Evolutionary conservation across 257 asterid species (phyloP), one percentile per base, ranked within the genome.

Genomic region (Solanum piurae): DNA sequence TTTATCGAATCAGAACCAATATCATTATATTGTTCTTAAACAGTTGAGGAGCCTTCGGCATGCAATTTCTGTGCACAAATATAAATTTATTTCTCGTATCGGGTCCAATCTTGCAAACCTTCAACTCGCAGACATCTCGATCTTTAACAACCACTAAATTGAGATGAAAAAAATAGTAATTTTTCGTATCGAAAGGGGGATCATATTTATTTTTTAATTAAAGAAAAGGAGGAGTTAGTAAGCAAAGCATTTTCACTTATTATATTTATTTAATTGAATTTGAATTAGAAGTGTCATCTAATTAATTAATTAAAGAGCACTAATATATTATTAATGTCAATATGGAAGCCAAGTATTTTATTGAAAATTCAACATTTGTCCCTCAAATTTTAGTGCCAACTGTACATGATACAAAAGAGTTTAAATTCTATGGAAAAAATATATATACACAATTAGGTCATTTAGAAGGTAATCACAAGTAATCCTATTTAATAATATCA

Each of bases 61-160:
- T 20, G 2, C 4, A 20, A 55, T 55, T 7, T 55, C 0, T 55
- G 4, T 20, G 2, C 25, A 20, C 0, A 55, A 55, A 55, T 18
- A 20, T 55, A 3, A 0, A 55, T 55, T 55, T 20, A 55, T 55
- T 55, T 20, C 0, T 55, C 5, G 10, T 20, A 55, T 0, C 0
- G 6, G 11, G 0, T 1, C 2, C 4, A 20, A 55, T 0, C 10
- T 55, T 1, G 0, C 10, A 55, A 2, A 6, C 3, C 3, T 52
- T 16, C 0, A 52, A 52, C 4, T 52, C 23, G 9, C 9, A 52
- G 16, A 52, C 0, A 16, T 55, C 2, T 20, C 23, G 0, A 55
- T 55, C 5, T 3, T 7, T 55, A 55, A 55, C 25, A 6, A 55
- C 9, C 5, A 55, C 23, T 55, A 55, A 55, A 20, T 62, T 23